Base-by-base conservation (phyloP, 2,329 filamentous ascomycete genomes). In the Kalmusia sp. region DNA sequence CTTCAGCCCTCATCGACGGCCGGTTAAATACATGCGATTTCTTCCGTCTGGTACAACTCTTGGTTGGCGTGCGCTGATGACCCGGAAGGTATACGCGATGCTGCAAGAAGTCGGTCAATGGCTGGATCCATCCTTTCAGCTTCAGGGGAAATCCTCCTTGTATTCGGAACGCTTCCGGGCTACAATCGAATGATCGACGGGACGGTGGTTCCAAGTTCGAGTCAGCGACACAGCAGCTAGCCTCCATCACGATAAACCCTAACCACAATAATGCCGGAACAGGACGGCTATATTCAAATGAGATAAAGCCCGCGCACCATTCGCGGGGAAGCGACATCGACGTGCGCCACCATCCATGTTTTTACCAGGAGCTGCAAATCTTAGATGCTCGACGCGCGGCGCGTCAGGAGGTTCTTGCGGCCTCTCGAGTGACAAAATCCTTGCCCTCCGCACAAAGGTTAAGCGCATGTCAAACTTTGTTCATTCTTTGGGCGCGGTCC, bases 291-390 rank as follows among this genome's bases (percentile, higher is more conserved):
- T 1, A 5, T 14, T 4, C 24, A 49, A 49, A 21, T 4, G 46
- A 15, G 19, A 30, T 31, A 28, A 49, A 12, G 34, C 12, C 33
- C 31, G 45, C 31, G 34, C n/a, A 22, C 22, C 17, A 15, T 15
- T 22, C 46, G 37, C 46, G 35, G 46, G 46, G 38, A 51, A 44
- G 30, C 30, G 27, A 35, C 21, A 27, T 33, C 27, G 28, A n/a
- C 6, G 37, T 25, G 33, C 39, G 48, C 48, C 48, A 51, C 39
- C 28, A 51, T 51, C 39, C 47, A 40, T 49, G 47, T 12, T 5
- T 24, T 24, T 4, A 12, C 28, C 21, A 21, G 17, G 28, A 12
- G 2, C 8, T 25, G 48, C 39, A 35, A 43, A 43, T 44, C 48
- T 51, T 44, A 44, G 35, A 30, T 44, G 27, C 8, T 12, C 12